Percentiles rank a stretch among this genome's conserved stretches.
Evolutionary conservation across 2,329 filamentous ascomycete species (phyloP).

Genomic region (Ascosphaera aggregata): DNA sequence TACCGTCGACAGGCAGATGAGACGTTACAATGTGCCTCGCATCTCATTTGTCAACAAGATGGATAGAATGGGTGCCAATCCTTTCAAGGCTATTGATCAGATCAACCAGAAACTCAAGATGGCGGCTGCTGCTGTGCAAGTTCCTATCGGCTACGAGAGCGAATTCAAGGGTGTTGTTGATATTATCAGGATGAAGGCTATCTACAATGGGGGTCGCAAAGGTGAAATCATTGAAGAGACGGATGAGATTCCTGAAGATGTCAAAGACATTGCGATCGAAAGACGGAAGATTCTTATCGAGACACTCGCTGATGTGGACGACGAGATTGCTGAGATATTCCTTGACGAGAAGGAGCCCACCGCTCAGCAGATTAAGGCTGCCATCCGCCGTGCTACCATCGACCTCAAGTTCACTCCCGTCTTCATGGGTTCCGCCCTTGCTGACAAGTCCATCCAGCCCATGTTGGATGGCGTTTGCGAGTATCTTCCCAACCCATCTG

Average conservation of each 20-base stretch:
- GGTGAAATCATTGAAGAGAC: constrained; percentile 55
- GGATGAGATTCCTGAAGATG: constrained; percentile 54
- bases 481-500: constrained; percentile 75
- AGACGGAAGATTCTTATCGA: constrained; percentile 74
- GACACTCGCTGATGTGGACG: constrained; percentile 89
- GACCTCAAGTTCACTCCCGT: constrained; percentile 64
- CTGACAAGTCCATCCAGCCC: constrained; percentile 84
- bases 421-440: constrained; percentile 86
- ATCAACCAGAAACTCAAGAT: constrained; percentile 94
- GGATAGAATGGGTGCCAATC: constrained; percentile 96
- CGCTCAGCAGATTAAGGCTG: constrained; percentile 64
- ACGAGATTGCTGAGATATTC: constrained; percentile 91
- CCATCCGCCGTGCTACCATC: constrained; percentile 65
- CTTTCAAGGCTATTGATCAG: constrained; percentile 91
- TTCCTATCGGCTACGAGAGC: constrained; percentile 84
- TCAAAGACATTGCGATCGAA: constrained; percentile 51
- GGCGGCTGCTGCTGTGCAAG: constrained; percentile 75
- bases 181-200: constrained; percentile 70
- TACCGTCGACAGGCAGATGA: constrained; percentile 96
- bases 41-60: constrained; percentile 99
- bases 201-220: constrained; percentile 71
- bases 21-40: constrained; percentile 85
- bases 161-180: constrained; percentile 85
- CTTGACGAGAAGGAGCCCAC: constrained; percentile 64
- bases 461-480: constrained; percentile 95